Conservation (phyloP, 2,329 filamentous ascomycete genomes). For the Myriosclerotinia duriaeana region DNA sequence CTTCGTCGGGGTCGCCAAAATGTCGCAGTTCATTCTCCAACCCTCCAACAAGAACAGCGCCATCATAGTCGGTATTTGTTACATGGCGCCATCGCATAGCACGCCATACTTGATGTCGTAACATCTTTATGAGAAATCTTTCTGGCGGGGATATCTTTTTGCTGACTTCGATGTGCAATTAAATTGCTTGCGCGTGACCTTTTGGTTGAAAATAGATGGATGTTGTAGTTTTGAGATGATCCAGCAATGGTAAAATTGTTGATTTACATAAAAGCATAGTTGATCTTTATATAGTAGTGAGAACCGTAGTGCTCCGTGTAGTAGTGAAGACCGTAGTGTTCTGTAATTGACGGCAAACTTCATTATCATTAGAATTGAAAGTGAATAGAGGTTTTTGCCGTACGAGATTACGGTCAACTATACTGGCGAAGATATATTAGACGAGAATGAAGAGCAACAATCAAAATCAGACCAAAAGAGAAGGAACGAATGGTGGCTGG, state of each 20-base stretch:
- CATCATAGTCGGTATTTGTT: constrained; percentile 10
- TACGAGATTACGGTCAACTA: not conserved
- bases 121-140: not conserved
- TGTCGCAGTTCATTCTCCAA: constrained; percentile 12
- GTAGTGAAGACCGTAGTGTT: no score
- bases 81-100: not conserved
- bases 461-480: not conserved
- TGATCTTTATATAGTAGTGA: no score
- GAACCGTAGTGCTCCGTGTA: no score
- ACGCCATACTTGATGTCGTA: not conserved
- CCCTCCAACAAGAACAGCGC: constrained; percentile 13
- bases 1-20: constrained; percentile 15
- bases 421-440: not conserved
- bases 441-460: not conserved
- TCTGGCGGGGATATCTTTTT: no score
- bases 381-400: not conserved
- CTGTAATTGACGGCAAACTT: no score
- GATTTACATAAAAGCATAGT: not conserved
- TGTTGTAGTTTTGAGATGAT: not conserved
- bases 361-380: no score
- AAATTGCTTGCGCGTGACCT: not conserved
- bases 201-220: not conserved
- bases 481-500: not conserved
- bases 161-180: not conserved
- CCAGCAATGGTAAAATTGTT: not conserved